A percentile compares a stretch with the other conserved stretches of the same genome.
Conservation (phyloP, 2,329 filamentous ascomycete species). For the Colletotrichum sp. region DNA sequence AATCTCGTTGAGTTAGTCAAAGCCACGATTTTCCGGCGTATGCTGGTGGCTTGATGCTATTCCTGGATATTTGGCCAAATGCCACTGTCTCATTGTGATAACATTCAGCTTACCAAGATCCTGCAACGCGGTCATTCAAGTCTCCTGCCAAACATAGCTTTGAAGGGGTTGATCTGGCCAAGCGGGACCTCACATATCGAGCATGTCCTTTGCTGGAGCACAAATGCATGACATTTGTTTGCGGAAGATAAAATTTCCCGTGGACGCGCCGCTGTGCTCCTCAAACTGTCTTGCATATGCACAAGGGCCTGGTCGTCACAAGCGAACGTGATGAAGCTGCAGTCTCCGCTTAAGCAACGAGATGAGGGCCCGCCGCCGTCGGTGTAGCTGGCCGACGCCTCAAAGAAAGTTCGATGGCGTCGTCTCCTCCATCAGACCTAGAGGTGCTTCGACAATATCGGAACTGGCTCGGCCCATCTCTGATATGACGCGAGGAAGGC, state of each 20-base stretch:
- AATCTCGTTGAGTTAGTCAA: not conserved
- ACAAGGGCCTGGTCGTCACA: not conserved
- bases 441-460: not conserved
- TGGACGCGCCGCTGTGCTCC: not conserved
- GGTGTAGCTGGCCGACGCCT: not conserved
- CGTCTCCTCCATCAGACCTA: not conserved
- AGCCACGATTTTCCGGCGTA: not conserved
- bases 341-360: not conserved
- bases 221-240: not conserved
- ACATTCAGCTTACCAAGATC: not conserved
- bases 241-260: conserved; percentile 1
- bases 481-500: not conserved
- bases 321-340: conserved; percentile 11
- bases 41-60: not conserved
- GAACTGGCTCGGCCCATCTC: not conserved
- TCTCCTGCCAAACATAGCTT: not conserved
- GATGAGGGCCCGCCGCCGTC: not conserved
- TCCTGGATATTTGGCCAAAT: not conserved
- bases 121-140: not conserved
- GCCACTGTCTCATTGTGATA: not conserved
- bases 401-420: not conserved
- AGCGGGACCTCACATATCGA: not conserved
- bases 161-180: not conserved
- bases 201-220: not conserved
- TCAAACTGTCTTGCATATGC: not conserved